Percentiles rank a stretch among this genome's conserved stretches.
Conservation (phyloP, 352 stramenopile genomes). For the Globisporangium radiosum region DNA sequence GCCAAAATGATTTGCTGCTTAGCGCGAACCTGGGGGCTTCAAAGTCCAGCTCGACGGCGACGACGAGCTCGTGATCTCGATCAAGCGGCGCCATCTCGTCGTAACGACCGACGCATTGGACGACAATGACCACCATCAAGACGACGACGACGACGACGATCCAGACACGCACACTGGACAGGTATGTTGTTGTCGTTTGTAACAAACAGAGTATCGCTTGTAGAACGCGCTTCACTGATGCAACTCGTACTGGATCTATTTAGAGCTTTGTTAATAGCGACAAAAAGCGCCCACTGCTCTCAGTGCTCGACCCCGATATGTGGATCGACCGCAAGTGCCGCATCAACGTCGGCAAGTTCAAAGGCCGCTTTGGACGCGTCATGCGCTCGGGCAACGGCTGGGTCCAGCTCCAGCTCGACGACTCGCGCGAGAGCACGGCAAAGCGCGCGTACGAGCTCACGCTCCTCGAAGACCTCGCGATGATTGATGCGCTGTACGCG, state of each 20-base stretch:
- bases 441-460: slow-evolving; percentile 86
- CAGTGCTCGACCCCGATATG: slow-evolving; percentile 79
- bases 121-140: slow-evolving; percentile 28
- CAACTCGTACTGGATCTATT: no score
- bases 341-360: slow-evolving; percentile 88
- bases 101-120: slow-evolving; percentile 22
- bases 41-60: slow-evolving; percentile 53
- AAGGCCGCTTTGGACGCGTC: slow-evolving; percentile 63
- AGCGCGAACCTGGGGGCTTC: slow-evolving; percentile 24
- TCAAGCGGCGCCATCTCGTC: slow-evolving; percentile 49
- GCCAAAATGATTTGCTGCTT: no score
- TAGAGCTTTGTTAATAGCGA: background rate
- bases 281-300: slow-evolving; percentile 60
- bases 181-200: background rate
- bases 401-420: slow-evolving; percentile 78
- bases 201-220: no score
- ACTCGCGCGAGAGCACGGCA: slow-evolving; percentile 80
- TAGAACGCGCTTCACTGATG: no score
- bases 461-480: slow-evolving; percentile 76
- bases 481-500: slow-evolving; percentile 66
- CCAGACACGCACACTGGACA: slow-evolving; percentile 15
- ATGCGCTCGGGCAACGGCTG: slow-evolving; percentile 84
- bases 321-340: slow-evolving; percentile 83
- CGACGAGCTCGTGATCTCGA: slow-evolving; percentile 37
- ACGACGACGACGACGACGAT: slow-evolving; percentile 19